A percentile compares a stretch with the other conserved stretches of the same genome.
These are phyloP conservation scores for Neospermospora avenae DNA, from an alignment of 2,329 filamentous ascomycete species.

Conservation along the genomic window DNA sequence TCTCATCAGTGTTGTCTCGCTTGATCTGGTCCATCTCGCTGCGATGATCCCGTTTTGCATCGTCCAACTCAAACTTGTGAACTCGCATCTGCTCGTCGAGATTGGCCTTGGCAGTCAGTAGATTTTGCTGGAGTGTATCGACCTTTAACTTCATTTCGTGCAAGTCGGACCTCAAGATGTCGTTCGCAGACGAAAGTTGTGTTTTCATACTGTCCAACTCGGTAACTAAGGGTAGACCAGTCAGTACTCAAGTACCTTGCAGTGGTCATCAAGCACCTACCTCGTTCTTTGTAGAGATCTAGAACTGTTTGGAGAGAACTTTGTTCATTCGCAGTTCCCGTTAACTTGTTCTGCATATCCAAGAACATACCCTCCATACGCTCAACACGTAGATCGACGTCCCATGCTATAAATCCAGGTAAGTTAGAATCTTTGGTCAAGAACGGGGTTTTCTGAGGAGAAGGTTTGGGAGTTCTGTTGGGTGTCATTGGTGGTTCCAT, in stretches of 20 bases:
- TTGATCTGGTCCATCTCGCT: conserved; percentile 54
- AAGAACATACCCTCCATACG: conserved; percentile 73
- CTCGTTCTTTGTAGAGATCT: conserved; percentile 63
- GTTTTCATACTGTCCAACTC: conserved; percentile 48
- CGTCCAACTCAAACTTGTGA: conserved; percentile 54
- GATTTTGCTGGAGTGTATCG: conserved; percentile 38
- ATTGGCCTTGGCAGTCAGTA: conserved; percentile 45
- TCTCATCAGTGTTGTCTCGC: conserved; percentile 48
- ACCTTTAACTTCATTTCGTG: conserved; percentile 50
- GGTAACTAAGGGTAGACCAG: conserved; percentile 24
- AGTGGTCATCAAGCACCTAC: conserved; percentile 36
- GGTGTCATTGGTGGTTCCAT: conserved; percentile 34
- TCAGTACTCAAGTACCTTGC: not conserved
- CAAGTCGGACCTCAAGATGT: conserved; percentile 63
- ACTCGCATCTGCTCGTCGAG: conserved; percentile 47
- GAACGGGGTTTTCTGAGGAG: conserved; percentile 47
- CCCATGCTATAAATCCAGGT: conserved; percentile 64
- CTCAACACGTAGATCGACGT: conserved; percentile 73
- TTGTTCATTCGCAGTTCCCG: conserved; percentile 63
- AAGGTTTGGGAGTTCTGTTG: conserved; percentile 40
- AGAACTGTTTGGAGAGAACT: conserved; percentile 71
- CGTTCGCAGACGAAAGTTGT: conserved; percentile 40
- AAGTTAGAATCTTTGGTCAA: conserved; percentile 74
- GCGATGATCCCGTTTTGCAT: conserved; percentile 50
- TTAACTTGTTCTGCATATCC: conserved; percentile 69